Conservation (phyloP, 2,329 filamentous ascomycete genomes). For the Fusarium sp. region DNA sequence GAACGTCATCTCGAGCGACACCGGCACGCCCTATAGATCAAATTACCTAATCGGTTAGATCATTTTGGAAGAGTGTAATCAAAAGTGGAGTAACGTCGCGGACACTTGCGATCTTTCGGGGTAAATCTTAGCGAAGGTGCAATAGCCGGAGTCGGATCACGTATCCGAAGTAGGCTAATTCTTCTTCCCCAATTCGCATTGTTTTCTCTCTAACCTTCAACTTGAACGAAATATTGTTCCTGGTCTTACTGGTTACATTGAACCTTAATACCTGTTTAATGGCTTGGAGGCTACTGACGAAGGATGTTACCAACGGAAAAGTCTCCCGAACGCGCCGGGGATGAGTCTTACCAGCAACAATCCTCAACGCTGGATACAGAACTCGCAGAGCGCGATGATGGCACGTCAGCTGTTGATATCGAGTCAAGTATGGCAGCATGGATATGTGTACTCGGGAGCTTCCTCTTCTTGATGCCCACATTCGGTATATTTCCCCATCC, state of each 20-base stretch:
- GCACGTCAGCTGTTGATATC: neutral
- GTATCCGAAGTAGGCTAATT: neutral
- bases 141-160: constrained; percentile 14
- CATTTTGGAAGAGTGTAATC: too few relatives aligned
- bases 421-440: constrained; percentile 11
- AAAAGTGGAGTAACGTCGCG: constrained; percentile 7
- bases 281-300: neutral
- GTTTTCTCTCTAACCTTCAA: accelerated
- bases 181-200: neutral
- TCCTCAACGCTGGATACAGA: too few relatives aligned
- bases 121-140: constrained; percentile 5
- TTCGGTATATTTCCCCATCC: neutral
- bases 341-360: neutral
- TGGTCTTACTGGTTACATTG: accelerated
- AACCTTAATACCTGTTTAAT: accelerated
- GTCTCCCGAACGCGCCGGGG: neutral
- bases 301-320: constrained; percentile 3
- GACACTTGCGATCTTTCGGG: constrained; percentile 8
- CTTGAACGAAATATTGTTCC: accelerated
- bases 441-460: constrained; percentile 12
- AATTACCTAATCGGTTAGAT: neutral
- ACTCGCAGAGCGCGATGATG: too few relatives aligned
- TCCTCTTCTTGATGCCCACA: constrained; percentile 14
- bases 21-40: neutral
- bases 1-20: neutral